Evolutionary conservation across 768 basidiomycete genomes (phyloP), one percentile per base, ranked within the genome.

Genomic region (Kwoniella sp.): DNA sequence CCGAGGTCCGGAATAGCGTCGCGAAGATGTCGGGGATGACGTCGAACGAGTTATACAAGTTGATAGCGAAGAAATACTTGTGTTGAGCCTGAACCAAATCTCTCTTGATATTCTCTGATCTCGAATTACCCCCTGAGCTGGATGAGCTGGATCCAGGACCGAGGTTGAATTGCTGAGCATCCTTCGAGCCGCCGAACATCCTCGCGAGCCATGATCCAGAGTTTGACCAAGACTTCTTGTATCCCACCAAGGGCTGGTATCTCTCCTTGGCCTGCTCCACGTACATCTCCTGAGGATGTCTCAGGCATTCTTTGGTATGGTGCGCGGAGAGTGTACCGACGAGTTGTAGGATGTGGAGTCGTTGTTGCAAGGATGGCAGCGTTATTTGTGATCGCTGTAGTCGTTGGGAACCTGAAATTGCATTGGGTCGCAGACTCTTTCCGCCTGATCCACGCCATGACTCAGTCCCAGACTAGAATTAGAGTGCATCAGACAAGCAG

Each of bases 51-150:
- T 99, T 99, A 85, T 97, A 97, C 63, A 98, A 84, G 82, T 99
- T 99, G 85, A 99, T 98, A 64, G 92, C 95, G 81, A 99, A 96
- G 82, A 92, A 98, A 80, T 98, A 99, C 79, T 99, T 98, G 86
- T 99, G 96, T 68, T 89, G 86, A 74, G 83, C 84, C 12, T 47
- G 65, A 22, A 56, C 60, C 19, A 79, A 65, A 62, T 78, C 79
- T 30, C 77, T 66, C 26, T 64, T 63, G 61, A 77, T 68, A 37
- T 51, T 64, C n/a, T 75, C 72, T 27, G 64, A 60, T 44, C 65
- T 64, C 55, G n/a, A 57, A 26, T 40, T 57, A 15, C 63, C 33
- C 10, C 51, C 27, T 17, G 56, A 59, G 40, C 40, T 44, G 27
- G 64, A 63, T 19, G 40, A 44, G 40, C 40, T 44, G 17, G 40